Evolutionary conservation across 306 rosid genomes (phyloP).

Genomic region (Alnus rubra): DNA sequence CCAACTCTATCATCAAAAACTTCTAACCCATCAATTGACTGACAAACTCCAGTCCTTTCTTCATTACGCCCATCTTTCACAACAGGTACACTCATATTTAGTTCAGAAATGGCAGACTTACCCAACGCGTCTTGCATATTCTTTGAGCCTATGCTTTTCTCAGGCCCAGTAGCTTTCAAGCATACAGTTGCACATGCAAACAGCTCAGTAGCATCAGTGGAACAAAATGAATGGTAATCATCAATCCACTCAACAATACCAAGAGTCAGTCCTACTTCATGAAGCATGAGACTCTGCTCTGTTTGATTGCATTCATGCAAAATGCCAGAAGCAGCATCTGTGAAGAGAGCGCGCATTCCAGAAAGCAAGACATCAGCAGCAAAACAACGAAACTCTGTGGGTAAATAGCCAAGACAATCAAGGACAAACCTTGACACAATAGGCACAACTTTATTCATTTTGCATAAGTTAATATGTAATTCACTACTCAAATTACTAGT

Average conservation of each 20-base stretch:
- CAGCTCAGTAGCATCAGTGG: conserved; percentile 31
- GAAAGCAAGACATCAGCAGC: conserved; percentile 72
- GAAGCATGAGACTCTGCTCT: conserved; percentile 82
- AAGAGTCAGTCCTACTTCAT: conserved; percentile 75
- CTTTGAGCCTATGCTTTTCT: conserved; percentile 27
- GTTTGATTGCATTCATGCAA: conserved; percentile 61
- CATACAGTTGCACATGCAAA: conserved; percentile 33
- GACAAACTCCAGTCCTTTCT: conserved; percentile 28
- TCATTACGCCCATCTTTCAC: conserved; percentile 20
- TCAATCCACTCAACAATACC: conserved; percentile 81
- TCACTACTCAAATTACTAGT: conserved; percentile 39
- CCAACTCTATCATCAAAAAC: conserved; percentile 28
- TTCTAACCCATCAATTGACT: conserved; percentile 29
- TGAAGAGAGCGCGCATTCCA: conserved; percentile 71
- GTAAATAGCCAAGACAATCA: conserved; percentile 71
- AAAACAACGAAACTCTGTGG: conserved; percentile 67
- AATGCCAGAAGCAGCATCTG: conserved; percentile 72
- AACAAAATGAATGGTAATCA: conserved; percentile 61
- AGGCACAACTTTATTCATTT: conserved; percentile 44
- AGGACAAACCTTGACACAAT: conserved; percentile 66
- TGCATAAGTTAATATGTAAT: conserved; percentile 38
- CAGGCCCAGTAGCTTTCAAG: conserved; percentile 35
- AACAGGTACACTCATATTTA: conserved; percentile 27
- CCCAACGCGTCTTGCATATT: conserved; percentile 33
- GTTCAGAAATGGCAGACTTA: conserved; percentile 43